phyloP scores from a whole-genome alignment of 495 filamentous ascomycete genomes.

The Emericellopsis terricola region DNA sequence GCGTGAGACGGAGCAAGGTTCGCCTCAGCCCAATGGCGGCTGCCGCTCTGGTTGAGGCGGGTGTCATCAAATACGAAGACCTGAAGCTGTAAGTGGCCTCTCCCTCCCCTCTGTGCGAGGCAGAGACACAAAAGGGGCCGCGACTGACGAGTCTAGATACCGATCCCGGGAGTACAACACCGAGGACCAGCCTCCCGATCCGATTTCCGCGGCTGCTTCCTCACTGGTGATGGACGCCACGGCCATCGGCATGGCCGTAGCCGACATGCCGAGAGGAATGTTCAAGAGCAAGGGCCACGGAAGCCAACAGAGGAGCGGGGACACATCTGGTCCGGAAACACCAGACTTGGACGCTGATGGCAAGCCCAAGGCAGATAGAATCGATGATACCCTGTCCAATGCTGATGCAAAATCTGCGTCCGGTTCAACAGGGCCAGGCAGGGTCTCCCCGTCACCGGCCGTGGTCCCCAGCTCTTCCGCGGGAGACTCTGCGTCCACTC shows the following conservation, averaged over 20 bases:
- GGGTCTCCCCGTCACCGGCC: no score
- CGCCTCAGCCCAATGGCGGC: constrained; percentile 54
- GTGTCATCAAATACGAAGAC: constrained; percentile 40
- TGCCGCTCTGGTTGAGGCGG: constrained; percentile 41
- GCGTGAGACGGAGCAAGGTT: constrained; percentile 41
- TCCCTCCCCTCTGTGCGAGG: no score
- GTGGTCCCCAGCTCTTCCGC: background rate
- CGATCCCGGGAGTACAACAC: constrained; percentile 52
- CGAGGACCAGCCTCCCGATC: constrained; percentile 52
- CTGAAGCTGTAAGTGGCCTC: constrained; percentile 41
- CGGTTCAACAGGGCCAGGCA: no score
- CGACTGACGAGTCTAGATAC: constrained; percentile 27
- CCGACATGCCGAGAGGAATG: constrained; percentile 63
- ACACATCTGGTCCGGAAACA: no score
- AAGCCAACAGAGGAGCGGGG: no score
- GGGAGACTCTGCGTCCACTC: background rate
- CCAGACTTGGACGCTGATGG: background rate
- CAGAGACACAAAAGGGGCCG: background rate
- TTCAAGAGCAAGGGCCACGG: constrained; percentile 15
- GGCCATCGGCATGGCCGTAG: constrained; percentile 61
- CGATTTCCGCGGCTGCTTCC: constrained; percentile 51
- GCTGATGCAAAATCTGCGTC: background rate
- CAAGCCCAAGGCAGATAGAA: background rate
- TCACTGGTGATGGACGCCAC: constrained; percentile 59
- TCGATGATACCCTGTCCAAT: background rate